These are phyloP conservation scores for Piloderma croceum DNA, from an alignment of 768 basidiomycete species.

Conservation along the genomic window DNA sequence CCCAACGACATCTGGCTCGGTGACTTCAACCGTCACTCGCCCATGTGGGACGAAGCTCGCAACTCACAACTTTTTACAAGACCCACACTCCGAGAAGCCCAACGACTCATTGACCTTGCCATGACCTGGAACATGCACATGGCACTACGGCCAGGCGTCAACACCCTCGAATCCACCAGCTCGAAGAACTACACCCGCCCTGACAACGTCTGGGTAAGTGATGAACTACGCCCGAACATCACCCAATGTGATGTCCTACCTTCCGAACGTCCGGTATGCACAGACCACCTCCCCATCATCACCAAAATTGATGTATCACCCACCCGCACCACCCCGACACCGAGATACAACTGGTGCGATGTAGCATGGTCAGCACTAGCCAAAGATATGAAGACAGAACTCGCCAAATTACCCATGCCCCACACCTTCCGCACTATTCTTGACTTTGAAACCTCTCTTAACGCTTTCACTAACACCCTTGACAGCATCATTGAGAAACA, in stretches of 20 bases:
- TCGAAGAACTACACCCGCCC: neutral
- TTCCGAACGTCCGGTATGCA: accelerated
- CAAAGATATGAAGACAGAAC: neutral
- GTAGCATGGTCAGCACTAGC: slow-evolving; percentile 8
- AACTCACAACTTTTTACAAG: slow-evolving; percentile 25
- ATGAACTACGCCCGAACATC: neutral
- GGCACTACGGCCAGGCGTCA: neutral
- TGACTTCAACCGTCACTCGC: slow-evolving; percentile 38
- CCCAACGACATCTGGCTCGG: slow-evolving; percentile 28
- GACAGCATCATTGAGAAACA: neutral
- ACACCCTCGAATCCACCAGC: neutral
- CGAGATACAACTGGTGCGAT: slow-evolving; percentile 3
- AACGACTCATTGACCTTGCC: neutral
- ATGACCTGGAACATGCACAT: slow-evolving; percentile 1
- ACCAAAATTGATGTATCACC: neutral
- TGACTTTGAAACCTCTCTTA: neutral
- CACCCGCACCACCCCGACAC: accelerated
- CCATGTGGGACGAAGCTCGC: slow-evolving; percentile 29
- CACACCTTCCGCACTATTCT: neutral
- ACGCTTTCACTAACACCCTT: neutral
- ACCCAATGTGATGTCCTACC: neutral
- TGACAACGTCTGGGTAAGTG: slow-evolving; percentile 11
- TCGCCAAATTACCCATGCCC: neutral
- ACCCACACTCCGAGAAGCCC: slow-evolving; percentile 4
- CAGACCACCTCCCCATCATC: slow-evolving; percentile 14